A percentile compares a stretch with the other conserved stretches of the same genome.
Evolutionary conservation across 306 rosid genomes (phyloP).

Genomic region (Quercus gilva): DNA sequence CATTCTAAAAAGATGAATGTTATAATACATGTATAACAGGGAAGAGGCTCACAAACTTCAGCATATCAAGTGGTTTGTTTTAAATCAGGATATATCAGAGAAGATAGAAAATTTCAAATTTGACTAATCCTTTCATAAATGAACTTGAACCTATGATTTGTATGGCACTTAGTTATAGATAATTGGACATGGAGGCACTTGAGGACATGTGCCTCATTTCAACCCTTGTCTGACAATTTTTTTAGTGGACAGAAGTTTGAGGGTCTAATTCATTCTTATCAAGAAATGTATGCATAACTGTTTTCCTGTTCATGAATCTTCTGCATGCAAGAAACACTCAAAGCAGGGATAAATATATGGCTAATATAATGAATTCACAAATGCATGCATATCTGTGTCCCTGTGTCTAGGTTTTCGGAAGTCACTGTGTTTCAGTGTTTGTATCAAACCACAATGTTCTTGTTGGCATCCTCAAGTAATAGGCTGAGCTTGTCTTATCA

Average conservation of each 20-base stretch:
- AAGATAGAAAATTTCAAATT: background rate
- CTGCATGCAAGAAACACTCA: background rate
- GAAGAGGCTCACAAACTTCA: background rate
- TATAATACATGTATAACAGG: background rate
- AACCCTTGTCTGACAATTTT: background rate
- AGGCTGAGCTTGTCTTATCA: too few species aligned
- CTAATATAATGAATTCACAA: background rate
- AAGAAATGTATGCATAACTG: background rate
- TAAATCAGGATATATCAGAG: background rate
- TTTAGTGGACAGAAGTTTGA: background rate
- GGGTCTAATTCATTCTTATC: background rate
- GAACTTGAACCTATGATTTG: background rate
- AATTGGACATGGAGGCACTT: background rate
- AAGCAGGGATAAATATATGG: background rate
- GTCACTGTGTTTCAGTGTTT: background rate
- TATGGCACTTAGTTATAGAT: too few species aligned
- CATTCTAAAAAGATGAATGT: background rate
- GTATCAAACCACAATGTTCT: too few species aligned
- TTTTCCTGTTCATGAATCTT: background rate
- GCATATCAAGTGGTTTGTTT: background rate
- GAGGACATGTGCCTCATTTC: background rate
- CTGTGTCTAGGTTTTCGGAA: background rate
- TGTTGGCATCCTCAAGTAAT: too few species aligned
- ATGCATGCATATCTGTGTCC: background rate
- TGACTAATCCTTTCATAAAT: background rate